These are phyloP conservation scores for Tricholomella constricta DNA, from an alignment of 768 basidiomycete genomes.

Conservation along the genomic window DNA sequence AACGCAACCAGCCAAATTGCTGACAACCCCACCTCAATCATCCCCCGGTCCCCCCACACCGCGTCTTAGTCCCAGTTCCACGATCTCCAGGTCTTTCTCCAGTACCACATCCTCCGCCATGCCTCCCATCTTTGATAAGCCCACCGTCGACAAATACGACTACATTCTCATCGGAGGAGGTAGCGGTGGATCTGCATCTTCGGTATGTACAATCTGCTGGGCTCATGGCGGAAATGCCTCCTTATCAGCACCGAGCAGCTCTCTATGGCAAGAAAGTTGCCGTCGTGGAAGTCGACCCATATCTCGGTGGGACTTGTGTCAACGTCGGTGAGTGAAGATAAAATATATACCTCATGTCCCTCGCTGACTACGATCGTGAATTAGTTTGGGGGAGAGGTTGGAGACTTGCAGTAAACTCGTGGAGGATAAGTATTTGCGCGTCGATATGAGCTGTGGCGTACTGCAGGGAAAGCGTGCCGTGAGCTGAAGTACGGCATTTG, in stretches of 20 bases:
- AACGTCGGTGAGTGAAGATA: conserved; percentile 89
- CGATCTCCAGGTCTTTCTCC: conserved; percentile 50
- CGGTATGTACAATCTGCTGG: conserved; percentile 49
- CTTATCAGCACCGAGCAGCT: conserved; percentile 79
- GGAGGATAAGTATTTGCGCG: conserved; percentile 80
- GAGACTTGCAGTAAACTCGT: conserved; percentile 77
- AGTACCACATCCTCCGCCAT: conserved; percentile 47
- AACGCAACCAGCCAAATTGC: conserved; percentile 76
- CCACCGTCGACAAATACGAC: conserved; percentile 72
- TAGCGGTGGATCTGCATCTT: conserved; percentile 87
- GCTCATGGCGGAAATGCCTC: neutral
- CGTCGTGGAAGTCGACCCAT: conserved; percentile 72
- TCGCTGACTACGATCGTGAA: too few species aligned
- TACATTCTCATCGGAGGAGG: conserved; percentile 91
- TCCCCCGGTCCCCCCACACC: too few species aligned
- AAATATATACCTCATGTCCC: too few species aligned
- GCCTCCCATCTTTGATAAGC: conserved; percentile 68
- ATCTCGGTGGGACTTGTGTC: conserved; percentile 94
- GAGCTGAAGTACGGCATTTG: neutral
- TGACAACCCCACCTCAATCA: too few species aligned
- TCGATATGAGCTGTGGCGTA: conserved; percentile 89
- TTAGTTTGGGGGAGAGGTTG: conserved; percentile 55
- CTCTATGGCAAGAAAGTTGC: conserved; percentile 93
- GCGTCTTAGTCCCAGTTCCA: too few species aligned
- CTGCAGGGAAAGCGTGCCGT: conserved; percentile 36